Base-by-base conservation (phyloP, 176 grass and related monocot genomes). In the Triticum timopheevii region DNA sequence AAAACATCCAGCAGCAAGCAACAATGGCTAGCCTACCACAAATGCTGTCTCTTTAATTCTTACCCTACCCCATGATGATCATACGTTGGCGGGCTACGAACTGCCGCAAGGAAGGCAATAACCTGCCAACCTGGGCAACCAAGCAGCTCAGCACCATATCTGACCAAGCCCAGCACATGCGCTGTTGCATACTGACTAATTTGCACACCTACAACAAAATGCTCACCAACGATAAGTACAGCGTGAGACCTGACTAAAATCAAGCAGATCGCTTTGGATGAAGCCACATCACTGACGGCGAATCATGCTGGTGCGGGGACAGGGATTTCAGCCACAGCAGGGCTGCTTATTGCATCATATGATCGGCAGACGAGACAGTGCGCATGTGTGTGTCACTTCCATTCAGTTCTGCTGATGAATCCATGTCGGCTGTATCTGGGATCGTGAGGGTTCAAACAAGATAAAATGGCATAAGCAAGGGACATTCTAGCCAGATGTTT, bases 261-360 rank as follows among this genome's bases (percentile, higher is more conserved):
- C 49, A 87, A 89, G 66, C 81, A 91, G 89, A 74, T 63, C 82
- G 54, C 67, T 86, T 82, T 54, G 35, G 74, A 79, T 85, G 84
- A 79, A 82, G 83, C 80, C 75, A 47, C 83, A 50, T 77, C 58
- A 76, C 36, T 59, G 56, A 66, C 69, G 80, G 81, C 54, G 65
- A 24, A 67, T 27, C 61, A 74, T 83, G 39, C 36, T 84, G 68
- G 61, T 52, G 67, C 24, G 50, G 40, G 28, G 56, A 33, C 52
- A 7, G 7, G 19, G 12, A 47, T 49, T 80, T 63, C 61, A 23
- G 4, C n/a, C 12, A 33, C 44, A 33, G 38, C 59, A 65, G 39
- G 38, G 75, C 27, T 28, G 67, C 33, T 92, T 69, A 94, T 52
- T 78, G 95, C 28, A 87, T 79, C 92, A 97, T 91, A 31, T 83